These are phyloP conservation scores for Phallus indusiatus DNA, from an alignment of 768 basidiomycete genomes.

Conservation along the genomic window DNA sequence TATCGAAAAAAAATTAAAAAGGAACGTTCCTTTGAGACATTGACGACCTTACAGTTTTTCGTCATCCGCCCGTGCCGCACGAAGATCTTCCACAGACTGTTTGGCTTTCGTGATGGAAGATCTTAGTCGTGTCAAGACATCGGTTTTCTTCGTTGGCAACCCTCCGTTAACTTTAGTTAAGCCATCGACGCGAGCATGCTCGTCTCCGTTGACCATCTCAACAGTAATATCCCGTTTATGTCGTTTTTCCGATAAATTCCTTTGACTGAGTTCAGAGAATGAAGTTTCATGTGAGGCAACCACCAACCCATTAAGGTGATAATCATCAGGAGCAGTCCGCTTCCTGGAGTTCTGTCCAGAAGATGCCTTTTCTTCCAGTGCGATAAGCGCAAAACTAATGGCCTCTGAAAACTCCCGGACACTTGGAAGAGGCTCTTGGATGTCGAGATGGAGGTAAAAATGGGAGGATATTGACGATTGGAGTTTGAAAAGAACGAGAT, in stretches of 20 bases:
- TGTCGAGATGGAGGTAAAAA: background rate
- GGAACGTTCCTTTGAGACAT: background rate
- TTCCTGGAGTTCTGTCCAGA: background rate
- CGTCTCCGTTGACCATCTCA: background rate
- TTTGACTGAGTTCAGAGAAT: background rate
- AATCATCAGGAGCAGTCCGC: background rate
- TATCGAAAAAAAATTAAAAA: background rate
- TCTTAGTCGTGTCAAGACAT: background rate
- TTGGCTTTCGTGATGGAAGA: background rate
- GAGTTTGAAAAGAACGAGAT: background rate
- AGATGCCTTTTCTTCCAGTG: background rate
- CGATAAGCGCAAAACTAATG: background rate
- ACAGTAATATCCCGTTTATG: background rate
- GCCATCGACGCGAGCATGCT: background rate
- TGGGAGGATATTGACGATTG: background rate
- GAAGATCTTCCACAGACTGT: constrained; percentile 8
- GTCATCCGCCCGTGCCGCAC: background rate
- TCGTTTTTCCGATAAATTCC: background rate
- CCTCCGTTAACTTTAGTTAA: background rate
- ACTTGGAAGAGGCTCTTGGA: background rate
- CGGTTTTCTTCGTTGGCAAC: background rate
- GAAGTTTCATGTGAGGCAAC: background rate
- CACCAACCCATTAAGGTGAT: background rate
- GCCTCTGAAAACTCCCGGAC: background rate
- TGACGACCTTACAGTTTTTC: background rate